These are phyloP conservation scores for Kurtzmaniella quercitrusa DNA, from an alignment of 1,139 yeast species.

Conservation along the genomic window DNA sequence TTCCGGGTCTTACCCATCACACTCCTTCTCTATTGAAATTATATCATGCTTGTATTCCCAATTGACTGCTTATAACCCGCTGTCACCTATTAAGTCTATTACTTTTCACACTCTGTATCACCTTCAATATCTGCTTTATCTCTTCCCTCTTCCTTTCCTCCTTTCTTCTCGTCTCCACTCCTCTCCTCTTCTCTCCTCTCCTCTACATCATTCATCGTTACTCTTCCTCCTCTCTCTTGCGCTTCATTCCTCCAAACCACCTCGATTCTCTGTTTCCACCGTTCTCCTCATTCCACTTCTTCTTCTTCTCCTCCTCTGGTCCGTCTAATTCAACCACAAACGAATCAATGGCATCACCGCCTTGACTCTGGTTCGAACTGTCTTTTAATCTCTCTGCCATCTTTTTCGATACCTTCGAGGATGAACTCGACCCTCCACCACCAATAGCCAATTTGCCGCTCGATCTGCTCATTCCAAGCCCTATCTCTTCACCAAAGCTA, in stretches of 20 bases:
- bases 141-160: too few relatives aligned
- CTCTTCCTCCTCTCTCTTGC: slow-evolving; percentile 2
- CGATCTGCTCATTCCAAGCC: slow-evolving; percentile 67
- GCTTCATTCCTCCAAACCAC: slow-evolving; percentile 8
- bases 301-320: neutral
- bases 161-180: too few relatives aligned
- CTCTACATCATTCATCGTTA: neutral
- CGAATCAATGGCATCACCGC: slow-evolving; percentile 2
- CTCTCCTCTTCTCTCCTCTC: too few relatives aligned
- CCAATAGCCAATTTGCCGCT: slow-evolving; percentile 4
- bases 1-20: too few relatives aligned
- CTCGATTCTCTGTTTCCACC: too few relatives aligned
- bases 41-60: too few relatives aligned
- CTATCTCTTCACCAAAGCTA: slow-evolving; percentile 74
- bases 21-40: too few relatives aligned
- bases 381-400: slow-evolving; percentile 43
- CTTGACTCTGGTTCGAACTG: slow-evolving; percentile 4
- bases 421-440: slow-evolving; percentile 25
- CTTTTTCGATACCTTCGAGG: slow-evolving; percentile 51
- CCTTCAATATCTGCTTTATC: neutral
- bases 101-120: neutral
- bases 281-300: neutral
- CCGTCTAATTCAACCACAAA: neutral
- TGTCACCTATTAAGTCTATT: too few relatives aligned
- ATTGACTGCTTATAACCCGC: too few relatives aligned